phyloP scores from a whole-genome alignment of 1,284 basidiomycete genomes.

The Irpex sp. region DNA sequence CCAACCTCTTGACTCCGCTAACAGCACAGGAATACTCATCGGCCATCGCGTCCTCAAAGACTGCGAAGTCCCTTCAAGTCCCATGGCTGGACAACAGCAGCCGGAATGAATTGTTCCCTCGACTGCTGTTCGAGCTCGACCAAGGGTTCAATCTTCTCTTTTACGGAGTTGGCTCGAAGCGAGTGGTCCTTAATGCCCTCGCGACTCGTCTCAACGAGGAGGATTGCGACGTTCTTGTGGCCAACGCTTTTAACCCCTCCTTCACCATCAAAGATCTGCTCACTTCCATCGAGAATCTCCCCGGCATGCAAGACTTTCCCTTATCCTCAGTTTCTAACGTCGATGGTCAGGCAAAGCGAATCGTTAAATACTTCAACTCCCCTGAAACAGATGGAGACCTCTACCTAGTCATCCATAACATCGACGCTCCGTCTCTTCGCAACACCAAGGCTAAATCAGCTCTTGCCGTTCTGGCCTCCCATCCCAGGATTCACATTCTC shows the following conservation, averaged over 20 bases:
- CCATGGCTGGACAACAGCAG: conserved; percentile 23
- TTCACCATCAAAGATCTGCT: conserved; percentile 72
- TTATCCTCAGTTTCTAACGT: conserved; percentile 28
- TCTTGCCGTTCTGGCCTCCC: conserved; percentile 68
- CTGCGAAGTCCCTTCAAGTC: conserved; percentile 35
- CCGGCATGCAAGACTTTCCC: conserved; percentile 39
- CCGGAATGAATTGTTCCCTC: conserved; percentile 44
- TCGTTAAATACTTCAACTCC: conserved; percentile 57
- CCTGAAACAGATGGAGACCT: conserved; percentile 36
- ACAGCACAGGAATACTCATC: conserved; percentile 56
- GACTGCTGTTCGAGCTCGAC: conserved; percentile 68
- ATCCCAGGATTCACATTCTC: conserved; percentile 72
- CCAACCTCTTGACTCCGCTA: conserved; percentile 65
- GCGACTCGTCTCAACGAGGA: conserved; percentile 31
- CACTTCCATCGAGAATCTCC: conserved; percentile 60
- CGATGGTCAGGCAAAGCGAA: conserved; percentile 63
- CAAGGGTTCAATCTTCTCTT: conserved; percentile 85
- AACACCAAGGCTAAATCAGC: conserved; percentile 55
- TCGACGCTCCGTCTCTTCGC: conserved; percentile 75
- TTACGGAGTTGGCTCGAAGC: conserved; percentile 87
- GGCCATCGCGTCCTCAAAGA: conserved; percentile 45
- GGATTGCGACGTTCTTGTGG: conserved; percentile 64
- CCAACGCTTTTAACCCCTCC: conserved; percentile 77
- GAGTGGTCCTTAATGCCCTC: conserved; percentile 70
- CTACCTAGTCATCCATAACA: conserved; percentile 83